These are phyloP conservation scores for Naganishia onofrii DNA, from an alignment of 768 basidiomycete genomes.

Conservation along the genomic window DNA sequence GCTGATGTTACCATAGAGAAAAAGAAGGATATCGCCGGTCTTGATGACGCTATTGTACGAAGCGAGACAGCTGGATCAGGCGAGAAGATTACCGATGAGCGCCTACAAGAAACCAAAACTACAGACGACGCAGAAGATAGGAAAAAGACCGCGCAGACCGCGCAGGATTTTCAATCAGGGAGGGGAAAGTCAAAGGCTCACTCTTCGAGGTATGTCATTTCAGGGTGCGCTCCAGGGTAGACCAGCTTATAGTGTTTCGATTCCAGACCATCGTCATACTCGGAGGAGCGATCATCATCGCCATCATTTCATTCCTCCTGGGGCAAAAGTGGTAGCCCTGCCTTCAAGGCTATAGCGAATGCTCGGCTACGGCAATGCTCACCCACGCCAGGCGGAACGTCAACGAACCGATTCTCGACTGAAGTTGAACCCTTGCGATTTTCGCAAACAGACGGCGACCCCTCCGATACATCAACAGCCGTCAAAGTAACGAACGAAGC, in stretches of 20 bases:
- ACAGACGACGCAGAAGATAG: neutral
- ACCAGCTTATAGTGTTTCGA: neutral
- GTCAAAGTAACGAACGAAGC: conserved; percentile 58
- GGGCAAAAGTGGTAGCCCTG: conserved; percentile 34
- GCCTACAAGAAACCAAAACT: conserved; percentile 20
- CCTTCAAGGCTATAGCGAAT: conserved; percentile 6
- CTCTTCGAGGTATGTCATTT: conserved; percentile 30
- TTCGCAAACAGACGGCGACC: conserved; percentile 56
- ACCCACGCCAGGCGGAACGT: conserved; percentile 58
- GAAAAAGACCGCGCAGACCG: neutral
- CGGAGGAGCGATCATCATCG: conserved; percentile 68
- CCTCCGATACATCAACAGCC: conserved; percentile 92
- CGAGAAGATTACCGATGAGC: conserved; percentile 17
- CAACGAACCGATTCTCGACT: conserved; percentile 39
- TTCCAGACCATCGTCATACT: conserved; percentile 71
- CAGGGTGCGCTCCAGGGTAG: too few species aligned
- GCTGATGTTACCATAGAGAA: conserved; percentile 33
- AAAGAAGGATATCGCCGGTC: conserved; percentile 25
- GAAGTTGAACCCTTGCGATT: neutral
- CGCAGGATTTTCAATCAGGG: conserved; percentile 49
- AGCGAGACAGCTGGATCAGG: conserved; percentile 33
- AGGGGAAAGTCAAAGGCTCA: conserved; percentile 44
- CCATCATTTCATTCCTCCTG: conserved; percentile 50
- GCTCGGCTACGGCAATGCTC: conserved; percentile 33
- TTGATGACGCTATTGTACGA: conserved; percentile 30